Base-by-base conservation (phyloP, 371 early-diverging fungal species). In the Haplosporangium sp. region DNA sequence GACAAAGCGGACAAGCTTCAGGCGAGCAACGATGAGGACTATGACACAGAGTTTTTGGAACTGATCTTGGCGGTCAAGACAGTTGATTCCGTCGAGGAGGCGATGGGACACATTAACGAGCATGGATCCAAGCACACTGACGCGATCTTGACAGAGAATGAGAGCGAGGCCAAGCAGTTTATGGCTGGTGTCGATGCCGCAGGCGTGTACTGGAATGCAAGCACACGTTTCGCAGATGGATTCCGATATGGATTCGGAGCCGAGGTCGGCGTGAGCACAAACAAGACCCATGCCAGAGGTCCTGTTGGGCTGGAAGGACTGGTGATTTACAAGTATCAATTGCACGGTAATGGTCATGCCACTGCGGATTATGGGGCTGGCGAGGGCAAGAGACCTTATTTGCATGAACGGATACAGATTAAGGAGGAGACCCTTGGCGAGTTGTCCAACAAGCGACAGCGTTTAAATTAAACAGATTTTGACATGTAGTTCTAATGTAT, bases 161-260 rank as follows among this genome's bases (percentile, higher is more conserved):
- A 86, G 56, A 75, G 71, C 0, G 84, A 82, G 37, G 96, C 97
- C 3, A 91, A 95, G 54, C 74, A 74, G 64, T 98, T 97, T 73
- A 94, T 97, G 94, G 87, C 88, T 5, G 84, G 89, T 8, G 96
- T 98, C 1, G 99, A 97, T 82, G 93, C 97, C n/a, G 98, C 98
- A 14, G 98, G 98, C 18, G 96, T 96, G 45, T 98, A 93, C 83
- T 96, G 96, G 95, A 98, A 98, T 76, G 97, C 97, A 2, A 91
- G 92, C 69, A 97, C 97, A 18, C 87, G 99, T 21, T 98, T 98
- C 83, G 96, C 99, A 29, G 99, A 98, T 81, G 99, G 99, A 6
- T 98, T 98, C 91, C 89, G 99, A 52, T 98, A 96, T 82, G 97
- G 97, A 8, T 98, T 98, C 83, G 98, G 99, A 42, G 94, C 97